These are phyloP conservation scores for Linnemannia schmuckeri DNA, from an alignment of 192 early-diverging fungal genomes.

Conservation along the genomic window DNA sequence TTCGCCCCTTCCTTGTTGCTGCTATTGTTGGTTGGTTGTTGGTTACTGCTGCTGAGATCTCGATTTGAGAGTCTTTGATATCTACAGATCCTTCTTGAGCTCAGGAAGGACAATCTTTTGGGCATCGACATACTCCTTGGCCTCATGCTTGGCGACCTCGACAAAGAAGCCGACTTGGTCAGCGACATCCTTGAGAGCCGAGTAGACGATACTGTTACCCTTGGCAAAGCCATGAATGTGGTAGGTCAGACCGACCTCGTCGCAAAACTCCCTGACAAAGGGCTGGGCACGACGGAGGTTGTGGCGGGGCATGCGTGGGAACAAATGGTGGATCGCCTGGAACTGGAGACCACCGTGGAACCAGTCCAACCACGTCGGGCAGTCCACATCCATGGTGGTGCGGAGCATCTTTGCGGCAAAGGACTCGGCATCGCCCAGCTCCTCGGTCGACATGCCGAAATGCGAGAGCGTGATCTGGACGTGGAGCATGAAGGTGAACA, in stretches of 20 bases:
- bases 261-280: constrained; percentile 80
- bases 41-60: neutral
- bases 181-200: constrained; percentile 81
- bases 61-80: neutral
- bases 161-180: constrained; percentile 74
- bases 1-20: neutral
- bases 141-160: constrained; percentile 62
- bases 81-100: constrained; percentile 39
- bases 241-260: constrained; percentile 81
- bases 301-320: constrained; percentile 93
- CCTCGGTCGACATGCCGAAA: constrained; percentile 93
- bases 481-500: constrained; percentile 88
- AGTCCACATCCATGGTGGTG: constrained; percentile 97
- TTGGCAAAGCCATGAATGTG: constrained; percentile 86
- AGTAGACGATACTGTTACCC: constrained; percentile 83
- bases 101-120: constrained; percentile 48
- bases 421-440: constrained; percentile 77
- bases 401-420: constrained; percentile 90
- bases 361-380: constrained; percentile 94
- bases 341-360: constrained; percentile 98
- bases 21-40: neutral
- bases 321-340: constrained; percentile 97
- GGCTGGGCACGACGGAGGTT: constrained; percentile 82
- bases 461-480: constrained; percentile 97
- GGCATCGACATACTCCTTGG: constrained; percentile 50